These are phyloP conservation scores for Scleroderma bovista DNA, from an alignment of 768 basidiomycete genomes.

Conservation along the genomic window DNA sequence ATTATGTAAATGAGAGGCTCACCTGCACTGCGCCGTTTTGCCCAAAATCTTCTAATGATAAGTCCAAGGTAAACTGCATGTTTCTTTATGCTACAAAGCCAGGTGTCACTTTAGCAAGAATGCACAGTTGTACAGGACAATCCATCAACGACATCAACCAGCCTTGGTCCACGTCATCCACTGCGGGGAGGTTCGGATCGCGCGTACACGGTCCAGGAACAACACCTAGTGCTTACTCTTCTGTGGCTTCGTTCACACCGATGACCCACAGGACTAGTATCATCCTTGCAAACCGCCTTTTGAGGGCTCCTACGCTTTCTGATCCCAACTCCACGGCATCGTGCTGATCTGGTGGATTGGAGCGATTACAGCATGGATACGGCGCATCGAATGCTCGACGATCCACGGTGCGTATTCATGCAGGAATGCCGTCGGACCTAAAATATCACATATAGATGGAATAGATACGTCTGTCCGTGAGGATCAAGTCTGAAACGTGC, in stretches of 20 bases:
- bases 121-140: too few species aligned
- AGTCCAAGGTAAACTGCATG: too few species aligned
- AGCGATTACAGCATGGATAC: slow-evolving; percentile 41
- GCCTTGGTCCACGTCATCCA: too few species aligned
- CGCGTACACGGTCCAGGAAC: slow-evolving; percentile 15
- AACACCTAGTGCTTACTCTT: slow-evolving; percentile 30
- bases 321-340: slow-evolving; percentile 35
- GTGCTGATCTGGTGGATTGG: slow-evolving; percentile 18
- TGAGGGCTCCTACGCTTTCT: slow-evolving; percentile 18
- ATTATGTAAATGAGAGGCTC: too few species aligned
- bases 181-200: background rate
- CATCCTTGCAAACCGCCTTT: slow-evolving; percentile 37
- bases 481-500: too few species aligned
- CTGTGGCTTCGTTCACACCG: slow-evolving; percentile 27
- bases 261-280: slow-evolving; percentile 49
- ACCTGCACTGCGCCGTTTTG: background rate
- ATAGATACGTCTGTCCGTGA: slow-evolving; percentile 25
- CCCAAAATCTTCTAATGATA: background rate
- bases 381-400: slow-evolving; percentile 58
- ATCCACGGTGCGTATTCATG: slow-evolving; percentile 55
- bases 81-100: too few species aligned
- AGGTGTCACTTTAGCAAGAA: too few species aligned
- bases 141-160: too few species aligned
- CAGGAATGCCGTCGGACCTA: slow-evolving; percentile 55
- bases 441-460: slow-evolving; percentile 31